A percentile compares a stretch with the other conserved stretches of the same genome.
Evolutionary conservation across 2,329 filamentous ascomycete genomes (phyloP).

Genomic region (Clarireedia monteithiana): DNA sequence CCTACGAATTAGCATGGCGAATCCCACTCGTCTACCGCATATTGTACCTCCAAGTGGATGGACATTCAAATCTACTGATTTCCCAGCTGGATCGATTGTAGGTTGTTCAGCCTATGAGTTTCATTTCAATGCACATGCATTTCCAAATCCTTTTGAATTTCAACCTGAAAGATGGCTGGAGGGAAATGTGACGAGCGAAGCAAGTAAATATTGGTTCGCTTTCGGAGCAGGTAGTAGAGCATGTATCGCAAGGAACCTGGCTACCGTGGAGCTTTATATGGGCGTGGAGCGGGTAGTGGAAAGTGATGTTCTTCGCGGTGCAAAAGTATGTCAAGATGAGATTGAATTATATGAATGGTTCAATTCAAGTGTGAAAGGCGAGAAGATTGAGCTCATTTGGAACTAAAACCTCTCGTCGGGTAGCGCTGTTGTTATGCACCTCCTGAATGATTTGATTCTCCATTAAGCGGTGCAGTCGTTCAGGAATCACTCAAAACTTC

Average conservation of each 20-base stretch:
- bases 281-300: conserved; percentile 36
- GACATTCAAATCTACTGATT: conserved; percentile 25
- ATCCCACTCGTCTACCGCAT: conserved; percentile 42
- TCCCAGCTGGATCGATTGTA: conserved; percentile 38
- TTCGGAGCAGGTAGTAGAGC: conserved; percentile 41
- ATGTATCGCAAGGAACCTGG: conserved; percentile 44
- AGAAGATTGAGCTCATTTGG: conserved; percentile 36
- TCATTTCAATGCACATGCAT: conserved; percentile 38
- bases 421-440: too few species aligned
- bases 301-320: conserved; percentile 37
- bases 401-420: not conserved
- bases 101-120: conserved; percentile 38
- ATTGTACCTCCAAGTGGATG: conserved; percentile 33
- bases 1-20: conserved; percentile 42
- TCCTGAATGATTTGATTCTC: too few species aligned
- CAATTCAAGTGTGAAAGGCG: conserved; percentile 33
- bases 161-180: conserved; percentile 41
- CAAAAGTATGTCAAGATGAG: conserved; percentile 32
- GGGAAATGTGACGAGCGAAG: conserved; percentile 29
- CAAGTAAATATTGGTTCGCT: conserved; percentile 37
- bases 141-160: conserved; percentile 36
- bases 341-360: conserved; percentile 40
- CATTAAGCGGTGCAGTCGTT: too few species aligned
- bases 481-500: too few species aligned
- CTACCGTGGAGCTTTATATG: conserved; percentile 36